Evolutionary conservation across 768 basidiomycete genomes (phyloP).

Genomic region (Steccherinum ochraceum): DNA sequence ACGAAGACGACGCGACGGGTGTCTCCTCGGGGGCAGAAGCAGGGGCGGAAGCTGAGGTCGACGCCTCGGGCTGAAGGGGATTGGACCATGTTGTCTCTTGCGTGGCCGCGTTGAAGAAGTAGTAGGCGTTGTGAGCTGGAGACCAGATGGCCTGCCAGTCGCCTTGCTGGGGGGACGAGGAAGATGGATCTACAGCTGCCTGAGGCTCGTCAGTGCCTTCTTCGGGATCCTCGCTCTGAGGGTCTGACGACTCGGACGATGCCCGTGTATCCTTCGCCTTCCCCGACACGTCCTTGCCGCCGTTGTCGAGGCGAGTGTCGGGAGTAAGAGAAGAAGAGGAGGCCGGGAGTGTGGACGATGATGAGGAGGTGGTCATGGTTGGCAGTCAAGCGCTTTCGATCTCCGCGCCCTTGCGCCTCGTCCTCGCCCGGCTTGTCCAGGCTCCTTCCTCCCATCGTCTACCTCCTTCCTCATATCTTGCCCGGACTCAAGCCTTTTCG

Average conservation of each 20-base stretch:
- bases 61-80: conserved; percentile 42
- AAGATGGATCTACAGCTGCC: neutral
- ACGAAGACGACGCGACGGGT: conserved; percentile 14
- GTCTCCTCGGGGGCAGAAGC: conserved; percentile 13
- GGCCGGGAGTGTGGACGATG: conserved; percentile 2
- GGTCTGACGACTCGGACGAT: neutral
- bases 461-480: neutral
- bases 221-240: neutral
- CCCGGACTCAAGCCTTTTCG: neutral
- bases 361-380: conserved; percentile 10
- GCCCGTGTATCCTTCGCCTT: neutral
- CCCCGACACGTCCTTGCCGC: neutral
- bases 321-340: conserved; percentile 1
- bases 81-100: conserved; percentile 83
- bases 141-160: conserved; percentile 81
- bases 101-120: conserved; percentile 74
- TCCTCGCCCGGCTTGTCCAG: neutral
- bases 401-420: neutral
- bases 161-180: conserved; percentile 11
- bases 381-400: conserved; percentile 1
- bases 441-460: neutral
- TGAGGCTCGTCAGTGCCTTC: neutral
- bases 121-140: conserved; percentile 73
- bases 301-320: neutral
- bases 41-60: conserved; percentile 23